These are phyloP conservation scores for Suillus ampliporus DNA, from an alignment of 768 basidiomycete genomes.

Conservation along the genomic window DNA sequence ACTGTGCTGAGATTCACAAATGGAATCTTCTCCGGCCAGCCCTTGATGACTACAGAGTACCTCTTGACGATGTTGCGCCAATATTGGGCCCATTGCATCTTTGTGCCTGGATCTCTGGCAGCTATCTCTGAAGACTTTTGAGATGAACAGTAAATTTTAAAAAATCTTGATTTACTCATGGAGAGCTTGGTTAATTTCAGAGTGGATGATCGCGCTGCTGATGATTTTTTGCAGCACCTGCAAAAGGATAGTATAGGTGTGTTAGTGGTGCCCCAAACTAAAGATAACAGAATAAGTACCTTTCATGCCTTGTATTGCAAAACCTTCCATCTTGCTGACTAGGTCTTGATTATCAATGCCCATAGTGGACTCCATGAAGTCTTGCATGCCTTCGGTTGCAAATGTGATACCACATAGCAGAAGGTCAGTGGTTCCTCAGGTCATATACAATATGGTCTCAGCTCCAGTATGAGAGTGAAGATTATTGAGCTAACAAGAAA, in stretches of 20 bases:
- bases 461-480: conserved; percentile 9
- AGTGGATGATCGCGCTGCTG: neutral
- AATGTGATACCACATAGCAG: conserved; percentile 6
- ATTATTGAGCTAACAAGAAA: conserved; percentile 6
- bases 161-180: conserved; percentile 3
- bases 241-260: neutral
- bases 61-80: neutral
- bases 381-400: conserved; percentile 5
- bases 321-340: conserved; percentile 15
- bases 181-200: conserved; percentile 4
- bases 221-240: conserved; percentile 10
- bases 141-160: neutral
- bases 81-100: conserved; percentile 12
- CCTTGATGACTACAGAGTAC: conserved; percentile 6
- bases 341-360: conserved; percentile 11
- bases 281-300: conserved; percentile 7
- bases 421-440: conserved; percentile 9
- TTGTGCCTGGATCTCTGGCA: conserved; percentile 1
- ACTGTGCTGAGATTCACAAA: conserved; percentile 8
- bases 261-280: neutral
- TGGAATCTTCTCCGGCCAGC: conserved; percentile 10
- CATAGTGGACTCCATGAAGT: conserved; percentile 15
- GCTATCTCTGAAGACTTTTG: conserved; percentile 1
- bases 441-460: conserved; percentile 12
- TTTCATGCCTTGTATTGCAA: conserved; percentile 12